phyloP scores from a whole-genome alignment of 2,329 filamentous ascomycete genomes.

The Venturia carpophila region DNA sequence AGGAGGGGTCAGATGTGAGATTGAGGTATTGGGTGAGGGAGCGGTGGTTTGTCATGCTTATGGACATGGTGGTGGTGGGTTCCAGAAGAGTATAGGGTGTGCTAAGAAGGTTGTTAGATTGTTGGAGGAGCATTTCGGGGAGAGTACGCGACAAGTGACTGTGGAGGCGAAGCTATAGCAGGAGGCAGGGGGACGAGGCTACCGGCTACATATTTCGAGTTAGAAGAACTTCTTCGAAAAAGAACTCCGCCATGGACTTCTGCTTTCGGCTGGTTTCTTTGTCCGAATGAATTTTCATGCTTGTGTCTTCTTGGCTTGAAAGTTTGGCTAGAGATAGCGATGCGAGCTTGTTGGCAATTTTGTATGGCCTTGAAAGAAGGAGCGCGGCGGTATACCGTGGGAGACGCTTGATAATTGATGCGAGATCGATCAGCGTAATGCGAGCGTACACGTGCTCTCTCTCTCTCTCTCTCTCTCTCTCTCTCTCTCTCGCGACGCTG shows the following conservation, averaged over 20 bases:
- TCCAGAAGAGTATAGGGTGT: constrained; percentile 23
- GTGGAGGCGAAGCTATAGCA: background rate
- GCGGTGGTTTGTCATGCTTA: constrained; percentile 38
- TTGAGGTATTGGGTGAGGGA: constrained; percentile 31
- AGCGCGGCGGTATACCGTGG: background rate
- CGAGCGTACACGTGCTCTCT: background rate
- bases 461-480: background rate
- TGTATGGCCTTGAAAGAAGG: background rate
- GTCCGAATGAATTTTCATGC: too few relatives aligned
- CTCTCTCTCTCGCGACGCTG: background rate
- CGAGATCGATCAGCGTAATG: background rate
- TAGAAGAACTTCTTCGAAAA: too few relatives aligned
- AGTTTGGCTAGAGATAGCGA: background rate
- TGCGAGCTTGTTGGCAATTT: background rate
- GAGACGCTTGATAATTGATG: background rate
- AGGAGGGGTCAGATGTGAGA: constrained; percentile 38
- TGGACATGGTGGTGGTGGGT: constrained; percentile 41
- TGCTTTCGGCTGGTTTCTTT: too few relatives aligned
- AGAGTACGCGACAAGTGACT: background rate
- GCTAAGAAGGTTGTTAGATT: constrained; percentile 21
- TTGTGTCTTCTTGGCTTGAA: too few relatives aligned
- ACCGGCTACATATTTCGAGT: too few relatives aligned
- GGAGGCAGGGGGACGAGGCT: too few relatives aligned
- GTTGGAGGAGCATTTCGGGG: background rate
- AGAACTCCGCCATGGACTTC: too few relatives aligned